Evolutionary conservation across 176 grass and related monocot species (phyloP).

Genomic region (Hordeum vulgare): DNA sequence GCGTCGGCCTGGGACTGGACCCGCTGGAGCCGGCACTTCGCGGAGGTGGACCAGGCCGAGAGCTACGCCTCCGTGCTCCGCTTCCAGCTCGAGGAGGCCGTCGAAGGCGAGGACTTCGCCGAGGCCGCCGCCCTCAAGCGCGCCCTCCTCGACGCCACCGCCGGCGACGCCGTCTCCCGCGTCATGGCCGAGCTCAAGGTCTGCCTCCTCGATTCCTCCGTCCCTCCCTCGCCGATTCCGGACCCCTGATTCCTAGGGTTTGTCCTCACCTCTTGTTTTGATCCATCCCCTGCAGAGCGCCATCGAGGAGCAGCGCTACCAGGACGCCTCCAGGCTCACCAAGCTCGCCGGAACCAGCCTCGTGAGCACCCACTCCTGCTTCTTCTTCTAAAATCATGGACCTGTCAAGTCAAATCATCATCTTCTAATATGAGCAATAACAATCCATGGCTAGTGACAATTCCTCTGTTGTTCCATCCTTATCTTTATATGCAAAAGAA

Average conservation of each 20-base stretch:
- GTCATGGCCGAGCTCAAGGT: constrained; percentile 94
- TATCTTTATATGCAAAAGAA: not conserved
- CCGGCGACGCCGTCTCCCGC: constrained; percentile 54
- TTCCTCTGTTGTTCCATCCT: not conserved
- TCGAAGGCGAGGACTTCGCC: constrained; percentile 79
- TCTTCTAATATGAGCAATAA: not conserved
- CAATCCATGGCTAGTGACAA: not conserved
- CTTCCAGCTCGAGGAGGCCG: constrained; percentile 96
- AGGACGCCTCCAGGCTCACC: constrained; percentile 78
- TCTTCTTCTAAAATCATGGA: not conserved
- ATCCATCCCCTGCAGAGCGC: constrained; percentile 33
- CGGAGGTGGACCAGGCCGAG: constrained; percentile 76
- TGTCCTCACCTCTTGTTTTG: not conserved
- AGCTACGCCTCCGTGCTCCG: constrained; percentile 73
- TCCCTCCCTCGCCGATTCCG: not conserved
- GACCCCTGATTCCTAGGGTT: not conserved
- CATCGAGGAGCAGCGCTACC: constrained; percentile 77
- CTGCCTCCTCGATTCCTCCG: not conserved
- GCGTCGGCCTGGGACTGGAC: constrained; percentile 71
- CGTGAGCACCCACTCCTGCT: constrained; percentile 31
- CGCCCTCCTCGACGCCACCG: constrained; percentile 48
- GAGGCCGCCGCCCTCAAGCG: constrained; percentile 75
- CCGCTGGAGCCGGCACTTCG: constrained; percentile 83
- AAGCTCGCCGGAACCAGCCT: constrained; percentile 69
- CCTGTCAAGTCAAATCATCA: not conserved